Conservation (phyloP, 1,139 yeast species). For the Debaryomyces fabryi region DNA sequence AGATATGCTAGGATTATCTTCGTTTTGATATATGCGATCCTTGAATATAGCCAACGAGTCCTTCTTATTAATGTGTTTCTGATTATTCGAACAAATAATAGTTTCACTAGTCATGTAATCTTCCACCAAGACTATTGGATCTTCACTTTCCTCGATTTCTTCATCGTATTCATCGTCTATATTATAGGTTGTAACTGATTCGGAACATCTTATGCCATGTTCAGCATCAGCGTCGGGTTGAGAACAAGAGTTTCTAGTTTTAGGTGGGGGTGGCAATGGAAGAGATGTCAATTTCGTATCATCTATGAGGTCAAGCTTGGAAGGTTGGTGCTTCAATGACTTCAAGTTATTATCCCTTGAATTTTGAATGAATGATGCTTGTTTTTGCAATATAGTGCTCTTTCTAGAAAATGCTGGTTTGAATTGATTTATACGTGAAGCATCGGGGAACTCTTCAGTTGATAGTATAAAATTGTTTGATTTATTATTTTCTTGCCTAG, state of each 20-base stretch:
- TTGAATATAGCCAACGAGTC: constrained; percentile 46
- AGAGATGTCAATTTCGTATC: constrained; percentile 64
- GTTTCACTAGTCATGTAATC: constrained; percentile 39
- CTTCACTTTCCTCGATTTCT: constrained; percentile 32
- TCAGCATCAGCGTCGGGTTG: neutral
- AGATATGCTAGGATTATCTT: neutral
- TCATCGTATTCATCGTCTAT: constrained; percentile 13
- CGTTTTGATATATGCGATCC: constrained; percentile 19
- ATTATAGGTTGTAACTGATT: neutral
- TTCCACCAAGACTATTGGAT: constrained; percentile 55
- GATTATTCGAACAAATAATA: neutral
- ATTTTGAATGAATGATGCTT: constrained; percentile 5
- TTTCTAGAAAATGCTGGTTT: neutral
- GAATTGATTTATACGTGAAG: neutral
- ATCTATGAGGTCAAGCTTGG: constrained; percentile 65
- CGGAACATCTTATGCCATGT: neutral
- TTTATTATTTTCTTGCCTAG: neutral
- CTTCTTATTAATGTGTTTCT: constrained; percentile 26
- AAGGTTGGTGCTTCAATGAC: constrained; percentile 37
- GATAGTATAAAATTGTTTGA: neutral
- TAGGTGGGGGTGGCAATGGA: constrained; percentile 63
- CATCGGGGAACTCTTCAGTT: neutral
- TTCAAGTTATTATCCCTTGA: neutral
- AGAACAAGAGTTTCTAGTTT: constrained; percentile 12
- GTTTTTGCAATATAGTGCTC: constrained; percentile 6